phyloP scores from a whole-genome alignment of 768 basidiomycete species.

The Termitomyces titanicus region DNA sequence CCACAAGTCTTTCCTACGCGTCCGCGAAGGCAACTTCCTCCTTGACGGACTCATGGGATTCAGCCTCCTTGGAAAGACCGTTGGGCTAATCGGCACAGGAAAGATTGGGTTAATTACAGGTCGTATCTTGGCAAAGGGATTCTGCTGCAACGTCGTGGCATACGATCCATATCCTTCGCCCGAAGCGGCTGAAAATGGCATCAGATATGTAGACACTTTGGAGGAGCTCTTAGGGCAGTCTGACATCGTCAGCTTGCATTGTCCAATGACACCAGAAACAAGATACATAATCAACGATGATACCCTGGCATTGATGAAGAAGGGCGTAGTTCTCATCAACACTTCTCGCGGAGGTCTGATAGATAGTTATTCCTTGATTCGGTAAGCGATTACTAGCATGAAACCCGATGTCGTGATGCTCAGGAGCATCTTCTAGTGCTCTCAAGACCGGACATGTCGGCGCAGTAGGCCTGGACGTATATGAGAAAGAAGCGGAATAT shows the following conservation, averaged over 20 bases:
- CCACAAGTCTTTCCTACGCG: slow-evolving; percentile 42
- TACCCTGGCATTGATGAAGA: slow-evolving; percentile 34
- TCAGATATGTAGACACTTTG: slow-evolving; percentile 33
- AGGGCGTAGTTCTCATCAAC: slow-evolving; percentile 38
- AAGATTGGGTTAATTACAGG: slow-evolving; percentile 41
- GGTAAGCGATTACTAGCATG: slow-evolving; percentile 19
- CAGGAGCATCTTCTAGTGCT: slow-evolving; percentile 18
- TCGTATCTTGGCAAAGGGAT: slow-evolving; percentile 37
- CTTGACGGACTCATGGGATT: slow-evolving; percentile 40
- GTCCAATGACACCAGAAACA: slow-evolving; percentile 33
- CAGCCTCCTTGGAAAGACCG: slow-evolving; percentile 37
- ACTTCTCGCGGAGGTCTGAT: slow-evolving; percentile 41
- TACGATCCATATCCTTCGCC: slow-evolving; percentile 35
- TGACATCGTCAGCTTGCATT: slow-evolving; percentile 41
- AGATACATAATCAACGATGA: slow-evolving; percentile 40
- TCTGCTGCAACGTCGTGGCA: slow-evolving; percentile 35
- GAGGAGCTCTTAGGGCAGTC: slow-evolving; percentile 31
- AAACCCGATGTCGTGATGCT: background rate
- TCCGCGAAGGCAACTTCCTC: slow-evolving; percentile 43
- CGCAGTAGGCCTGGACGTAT: slow-evolving; percentile 42
- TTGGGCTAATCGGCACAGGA: slow-evolving; percentile 43
- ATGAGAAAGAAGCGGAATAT: slow-evolving; percentile 37
- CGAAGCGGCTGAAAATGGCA: slow-evolving; percentile 31
- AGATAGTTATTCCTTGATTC: slow-evolving; percentile 37
- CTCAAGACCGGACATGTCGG: slow-evolving; percentile 36